Conservation (phyloP, 1,139 yeast genomes). For the Entelexis paramagnoliae region DNA sequence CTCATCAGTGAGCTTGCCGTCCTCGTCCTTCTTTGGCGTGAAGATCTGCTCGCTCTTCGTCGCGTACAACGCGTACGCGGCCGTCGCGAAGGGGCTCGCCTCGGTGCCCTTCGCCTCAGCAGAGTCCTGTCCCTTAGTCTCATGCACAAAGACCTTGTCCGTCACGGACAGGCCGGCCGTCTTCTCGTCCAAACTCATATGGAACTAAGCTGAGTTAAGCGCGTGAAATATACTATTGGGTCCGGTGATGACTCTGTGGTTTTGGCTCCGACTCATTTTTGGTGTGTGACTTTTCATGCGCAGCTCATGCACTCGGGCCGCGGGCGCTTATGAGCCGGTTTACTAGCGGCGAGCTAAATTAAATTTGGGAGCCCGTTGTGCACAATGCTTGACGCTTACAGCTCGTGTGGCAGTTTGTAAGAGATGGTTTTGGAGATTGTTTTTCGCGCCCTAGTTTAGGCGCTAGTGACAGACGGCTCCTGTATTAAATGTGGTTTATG, state of each 20-base stretch:
- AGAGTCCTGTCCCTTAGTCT: constrained; percentile 15
- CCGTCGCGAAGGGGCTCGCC: constrained; percentile 59
- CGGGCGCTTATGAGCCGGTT: too few species aligned
- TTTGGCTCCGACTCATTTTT: neutral
- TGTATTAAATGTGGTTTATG: too few species aligned
- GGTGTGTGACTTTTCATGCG: neutral
- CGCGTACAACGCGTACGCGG: constrained; percentile 70
- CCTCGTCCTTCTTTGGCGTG: constrained; percentile 45
- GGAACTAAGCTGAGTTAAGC: neutral
- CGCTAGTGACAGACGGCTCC: too few species aligned
- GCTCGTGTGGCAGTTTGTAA: too few species aligned
- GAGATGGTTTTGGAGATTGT: too few species aligned
- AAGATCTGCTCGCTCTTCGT: constrained; percentile 46
- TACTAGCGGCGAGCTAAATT: too few species aligned
- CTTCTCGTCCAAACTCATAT: constrained; percentile 22
- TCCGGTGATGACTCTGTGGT: too few species aligned
- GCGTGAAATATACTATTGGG: neutral
- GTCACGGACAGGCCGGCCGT: constrained; percentile 16
- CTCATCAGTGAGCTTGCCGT: constrained; percentile 31
- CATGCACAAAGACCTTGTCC: constrained; percentile 20
- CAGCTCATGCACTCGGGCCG: neutral
- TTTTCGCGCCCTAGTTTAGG: too few species aligned
- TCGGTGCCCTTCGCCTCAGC: constrained; percentile 42
- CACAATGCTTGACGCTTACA: too few species aligned
- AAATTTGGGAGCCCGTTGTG: too few species aligned